Conservation (phyloP, 495 filamentous ascomycete species). For the Hyphodiscus hymeniophilus region DNA sequence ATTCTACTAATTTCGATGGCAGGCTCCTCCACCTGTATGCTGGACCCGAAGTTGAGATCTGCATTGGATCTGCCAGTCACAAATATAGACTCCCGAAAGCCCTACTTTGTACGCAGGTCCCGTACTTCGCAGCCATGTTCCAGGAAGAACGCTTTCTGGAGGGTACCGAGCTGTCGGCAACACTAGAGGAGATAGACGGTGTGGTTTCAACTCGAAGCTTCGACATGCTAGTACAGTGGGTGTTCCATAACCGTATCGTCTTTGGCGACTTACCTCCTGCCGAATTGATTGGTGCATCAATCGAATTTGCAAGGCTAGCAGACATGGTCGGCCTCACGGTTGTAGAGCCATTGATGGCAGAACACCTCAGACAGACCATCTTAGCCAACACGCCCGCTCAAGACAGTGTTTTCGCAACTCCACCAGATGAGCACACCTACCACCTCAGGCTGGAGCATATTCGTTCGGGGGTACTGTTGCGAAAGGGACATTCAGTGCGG, state of each 20-base stretch:
- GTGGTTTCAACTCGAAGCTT: conserved; percentile 10
- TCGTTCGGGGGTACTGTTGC: conserved; percentile 14
- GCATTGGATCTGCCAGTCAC: conserved; percentile 9
- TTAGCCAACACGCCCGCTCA: conserved; percentile 10
- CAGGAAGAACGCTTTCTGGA: conserved; percentile 1
- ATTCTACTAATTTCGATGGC: background rate
- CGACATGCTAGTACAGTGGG: conserved; percentile 3
- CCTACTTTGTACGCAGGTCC: conserved; percentile 9
- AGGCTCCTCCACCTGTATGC: conserved; percentile 9
- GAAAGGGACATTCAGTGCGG: conserved; percentile 19
- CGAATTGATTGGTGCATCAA: background rate
- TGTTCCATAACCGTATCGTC: background rate
- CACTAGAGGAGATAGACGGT: conserved; percentile 17
- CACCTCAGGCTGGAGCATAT: conserved; percentile 19
- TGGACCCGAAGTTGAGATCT: conserved; percentile 7
- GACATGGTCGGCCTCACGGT: conserved; percentile 5
- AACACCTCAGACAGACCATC: conserved; percentile 16
- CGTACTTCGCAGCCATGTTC: conserved; percentile 10
- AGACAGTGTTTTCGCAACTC: background rate
- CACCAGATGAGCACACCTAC: conserved; percentile 14
- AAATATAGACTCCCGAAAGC: conserved; percentile 14
- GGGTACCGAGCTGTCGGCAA: conserved; percentile 7
- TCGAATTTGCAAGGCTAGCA: conserved; percentile 8
- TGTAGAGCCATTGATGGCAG: conserved; percentile 15
- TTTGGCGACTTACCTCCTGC: background rate